Evolutionary conservation across 2,329 filamentous ascomycete genomes (phyloP).

Genomic region (Phyllachora maydis): DNA sequence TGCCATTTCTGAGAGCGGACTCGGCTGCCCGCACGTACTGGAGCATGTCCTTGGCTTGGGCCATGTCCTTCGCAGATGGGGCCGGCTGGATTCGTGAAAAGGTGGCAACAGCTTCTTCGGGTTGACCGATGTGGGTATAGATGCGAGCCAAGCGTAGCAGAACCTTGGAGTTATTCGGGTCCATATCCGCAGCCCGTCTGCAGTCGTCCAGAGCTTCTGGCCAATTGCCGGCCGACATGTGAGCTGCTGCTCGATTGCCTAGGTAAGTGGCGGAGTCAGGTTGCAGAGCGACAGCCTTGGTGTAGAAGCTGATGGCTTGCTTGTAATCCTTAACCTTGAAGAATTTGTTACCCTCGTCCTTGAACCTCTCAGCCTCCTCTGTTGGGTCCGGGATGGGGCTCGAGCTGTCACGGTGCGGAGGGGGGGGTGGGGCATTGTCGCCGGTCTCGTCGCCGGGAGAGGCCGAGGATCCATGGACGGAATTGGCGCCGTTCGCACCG

Average conservation of each 20-base stretch:
- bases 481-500: slow-evolving; percentile 19
- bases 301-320: slow-evolving; percentile 81
- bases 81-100: slow-evolving; percentile 64
- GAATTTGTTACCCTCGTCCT: slow-evolving; percentile 83
- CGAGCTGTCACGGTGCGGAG: slow-evolving; percentile 47
- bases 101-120: slow-evolving; percentile 68
- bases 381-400: slow-evolving; percentile 30
- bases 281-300: slow-evolving; percentile 79
- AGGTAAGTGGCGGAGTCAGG: slow-evolving; percentile 76
- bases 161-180: slow-evolving; percentile 74
- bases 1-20: slow-evolving; percentile 52
- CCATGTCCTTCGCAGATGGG: slow-evolving; percentile 69
- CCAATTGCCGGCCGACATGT: slow-evolving; percentile 72
- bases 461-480: too few relatives aligned
- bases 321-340: slow-evolving; percentile 89
- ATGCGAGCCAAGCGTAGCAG: slow-evolving; percentile 75
- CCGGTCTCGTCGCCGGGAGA: too few relatives aligned
- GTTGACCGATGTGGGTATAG: slow-evolving; percentile 69
- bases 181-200: slow-evolving; percentile 59
- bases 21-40: slow-evolving; percentile 65
- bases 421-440: slow-evolving; percentile 40
- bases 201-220: slow-evolving; percentile 71
- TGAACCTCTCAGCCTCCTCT: slow-evolving; percentile 79
- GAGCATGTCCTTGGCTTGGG: slow-evolving; percentile 66
- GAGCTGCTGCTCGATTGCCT: slow-evolving; percentile 85